Conservation (phyloP, 2,329 filamentous ascomycete genomes). For the Xylaria sp. region DNA sequence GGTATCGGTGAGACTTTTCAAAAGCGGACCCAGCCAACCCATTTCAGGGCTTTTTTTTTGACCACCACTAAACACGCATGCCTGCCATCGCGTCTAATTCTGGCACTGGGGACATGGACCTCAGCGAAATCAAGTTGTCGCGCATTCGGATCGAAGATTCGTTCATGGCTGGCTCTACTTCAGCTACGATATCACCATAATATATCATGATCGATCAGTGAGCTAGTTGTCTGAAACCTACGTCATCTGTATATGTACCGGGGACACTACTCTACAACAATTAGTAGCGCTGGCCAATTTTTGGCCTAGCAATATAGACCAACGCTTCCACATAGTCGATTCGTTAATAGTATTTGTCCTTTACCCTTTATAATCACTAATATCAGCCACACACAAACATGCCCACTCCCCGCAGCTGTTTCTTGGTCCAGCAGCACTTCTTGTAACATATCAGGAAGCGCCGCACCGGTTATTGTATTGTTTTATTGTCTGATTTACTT, state of each 20-base stretch:
- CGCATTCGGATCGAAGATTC: not conserved
- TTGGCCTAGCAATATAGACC: too few relatives aligned
- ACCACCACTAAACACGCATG: constrained; percentile 18
- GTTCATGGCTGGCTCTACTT: not conserved
- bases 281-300: too few relatives aligned
- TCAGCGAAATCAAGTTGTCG: not conserved
- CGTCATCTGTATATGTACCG: not conserved
- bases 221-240: not conserved
- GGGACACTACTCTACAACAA: not conserved
- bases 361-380: not conserved
- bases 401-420: not conserved
- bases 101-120: not conserved
- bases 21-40: constrained; percentile 27
- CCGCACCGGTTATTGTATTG: not conserved
- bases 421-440: not conserved
- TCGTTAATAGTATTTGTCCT: not conserved
- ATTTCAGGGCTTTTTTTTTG: constrained; percentile 16
- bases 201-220: not conserved
- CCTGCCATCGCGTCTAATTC: constrained; percentile 13
- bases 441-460: not conserved
- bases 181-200: not conserved
- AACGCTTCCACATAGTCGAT: too few relatives aligned
- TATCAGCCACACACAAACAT: not conserved
- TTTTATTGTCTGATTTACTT: too few relatives aligned
- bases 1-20: constrained; percentile 29